phyloP scores from a whole-genome alignment of 2,329 filamentous ascomycete genomes.

The Lasiodiplodia gonubiensis region DNA sequence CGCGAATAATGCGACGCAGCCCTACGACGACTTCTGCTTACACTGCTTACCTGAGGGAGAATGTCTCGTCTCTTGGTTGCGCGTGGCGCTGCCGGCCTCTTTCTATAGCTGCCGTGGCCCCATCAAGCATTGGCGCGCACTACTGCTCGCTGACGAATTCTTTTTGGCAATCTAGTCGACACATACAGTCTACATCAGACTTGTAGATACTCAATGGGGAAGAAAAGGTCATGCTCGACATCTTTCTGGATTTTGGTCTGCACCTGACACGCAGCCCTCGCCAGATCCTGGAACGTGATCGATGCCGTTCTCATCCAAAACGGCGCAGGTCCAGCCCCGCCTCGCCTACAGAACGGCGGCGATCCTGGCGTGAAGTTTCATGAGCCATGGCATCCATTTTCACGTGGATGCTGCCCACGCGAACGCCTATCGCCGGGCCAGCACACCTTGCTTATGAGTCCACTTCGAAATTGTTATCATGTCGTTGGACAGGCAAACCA shows the following conservation, averaged over 20 bases:
- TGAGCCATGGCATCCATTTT: not conserved
- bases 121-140: not conserved
- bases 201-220: not conserved
- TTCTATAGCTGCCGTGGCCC: not conserved
- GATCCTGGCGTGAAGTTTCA: not conserved
- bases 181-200: not conserved
- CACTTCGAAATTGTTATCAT: not conserved
- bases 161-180: constrained; percentile 3
- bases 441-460: not conserved
- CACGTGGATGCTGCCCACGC: not conserved
- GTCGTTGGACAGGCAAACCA: not conserved
- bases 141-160: not conserved
- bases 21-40: not conserved
- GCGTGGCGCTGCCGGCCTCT: not conserved
- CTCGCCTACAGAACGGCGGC: constrained; percentile 7
- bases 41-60: not conserved
- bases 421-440: not conserved
- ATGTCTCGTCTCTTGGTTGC: not conserved
- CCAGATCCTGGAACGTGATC: not conserved
- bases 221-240: not conserved
- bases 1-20: constrained; percentile 2
- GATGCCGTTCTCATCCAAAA: not conserved
- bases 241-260: not conserved
- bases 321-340: not conserved
- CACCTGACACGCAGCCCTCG: not conserved